Conservation (phyloP, 2,329 filamentous ascomycete species). For the Chrysoporthe cubensis region DNA sequence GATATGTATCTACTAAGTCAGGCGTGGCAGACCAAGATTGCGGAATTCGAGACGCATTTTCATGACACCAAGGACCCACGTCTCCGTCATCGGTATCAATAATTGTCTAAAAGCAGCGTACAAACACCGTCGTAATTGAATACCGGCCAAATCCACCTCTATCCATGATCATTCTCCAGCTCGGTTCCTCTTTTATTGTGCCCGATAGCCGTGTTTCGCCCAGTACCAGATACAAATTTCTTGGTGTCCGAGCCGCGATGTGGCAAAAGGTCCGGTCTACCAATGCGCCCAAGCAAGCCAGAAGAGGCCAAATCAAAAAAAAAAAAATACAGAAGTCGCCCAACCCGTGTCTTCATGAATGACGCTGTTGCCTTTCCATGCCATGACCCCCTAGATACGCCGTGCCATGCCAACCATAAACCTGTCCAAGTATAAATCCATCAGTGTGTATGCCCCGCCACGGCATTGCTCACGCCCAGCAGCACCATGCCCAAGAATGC, state of each 20-base stretch:
- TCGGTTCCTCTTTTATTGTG: neutral
- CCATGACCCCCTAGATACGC: neutral
- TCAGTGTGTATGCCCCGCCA: slow-evolving; percentile 25
- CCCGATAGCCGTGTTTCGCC: neutral
- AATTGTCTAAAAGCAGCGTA: neutral
- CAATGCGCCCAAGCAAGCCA: neutral
- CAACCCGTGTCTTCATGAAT: neutral
- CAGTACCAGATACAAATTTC: neutral
- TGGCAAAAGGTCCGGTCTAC: neutral
- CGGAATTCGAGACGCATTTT: neutral
- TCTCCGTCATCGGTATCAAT: neutral
- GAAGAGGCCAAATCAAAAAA: neutral
- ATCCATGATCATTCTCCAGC: neutral
- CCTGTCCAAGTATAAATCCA: neutral
- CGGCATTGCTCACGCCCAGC: slow-evolving; percentile 79
- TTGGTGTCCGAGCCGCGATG: neutral
- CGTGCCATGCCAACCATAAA: neutral
- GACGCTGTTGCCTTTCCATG: neutral
- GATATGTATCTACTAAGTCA: neutral
- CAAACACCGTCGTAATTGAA: neutral
- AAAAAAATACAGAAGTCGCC: neutral
- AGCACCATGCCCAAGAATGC: slow-evolving; percentile 87
- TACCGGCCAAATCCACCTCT: neutral
- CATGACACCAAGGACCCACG: neutral
- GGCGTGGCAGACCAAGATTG: neutral